A percentile compares a stretch with the other conserved stretches of the same genome.
phyloP scores from a whole-genome alignment of 306 rosid genomes.

The Styphnolobium japonicum region DNA sequence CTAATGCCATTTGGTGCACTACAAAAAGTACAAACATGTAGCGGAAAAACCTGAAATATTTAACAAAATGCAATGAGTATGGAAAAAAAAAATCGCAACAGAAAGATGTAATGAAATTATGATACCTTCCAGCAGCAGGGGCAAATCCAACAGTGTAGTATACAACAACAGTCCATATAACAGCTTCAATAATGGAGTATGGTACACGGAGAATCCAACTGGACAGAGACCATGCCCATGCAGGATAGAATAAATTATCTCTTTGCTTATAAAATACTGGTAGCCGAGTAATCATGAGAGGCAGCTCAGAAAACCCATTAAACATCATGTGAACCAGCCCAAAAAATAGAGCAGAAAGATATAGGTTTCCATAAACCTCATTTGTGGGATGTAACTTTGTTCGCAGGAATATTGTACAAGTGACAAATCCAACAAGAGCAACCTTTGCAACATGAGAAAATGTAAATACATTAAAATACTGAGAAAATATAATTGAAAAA shows the following conservation, averaged over 20 bases:
- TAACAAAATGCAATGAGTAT: slow-evolving; percentile 18
- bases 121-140: slow-evolving; percentile 70
- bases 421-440: slow-evolving; percentile 77
- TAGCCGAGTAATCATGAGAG: slow-evolving; percentile 78
- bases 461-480: neutral
- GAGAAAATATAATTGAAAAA: neutral
- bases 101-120: neutral
- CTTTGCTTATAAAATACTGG: slow-evolving; percentile 91
- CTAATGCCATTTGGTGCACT: slow-evolving; percentile 91
- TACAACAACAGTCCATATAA: slow-evolving; percentile 79
- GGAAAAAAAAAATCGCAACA: neutral
- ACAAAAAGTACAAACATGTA: slow-evolving; percentile 67
- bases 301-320: slow-evolving; percentile 80
- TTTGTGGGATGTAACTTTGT: slow-evolving; percentile 59
- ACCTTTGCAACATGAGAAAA: slow-evolving; percentile 46
- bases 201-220: slow-evolving; percentile 86
- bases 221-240: slow-evolving; percentile 79
- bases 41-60: slow-evolving; percentile 80
- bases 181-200: slow-evolving; percentile 69
- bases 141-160: slow-evolving; percentile 87
- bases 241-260: slow-evolving; percentile 79
- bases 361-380: slow-evolving; percentile 63
- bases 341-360: slow-evolving; percentile 77
- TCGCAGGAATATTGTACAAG: slow-evolving; percentile 70
- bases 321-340: slow-evolving; percentile 94